Conservation (phyloP, 1,139 yeast genomes). For the Taphrina confusa region DNA sequence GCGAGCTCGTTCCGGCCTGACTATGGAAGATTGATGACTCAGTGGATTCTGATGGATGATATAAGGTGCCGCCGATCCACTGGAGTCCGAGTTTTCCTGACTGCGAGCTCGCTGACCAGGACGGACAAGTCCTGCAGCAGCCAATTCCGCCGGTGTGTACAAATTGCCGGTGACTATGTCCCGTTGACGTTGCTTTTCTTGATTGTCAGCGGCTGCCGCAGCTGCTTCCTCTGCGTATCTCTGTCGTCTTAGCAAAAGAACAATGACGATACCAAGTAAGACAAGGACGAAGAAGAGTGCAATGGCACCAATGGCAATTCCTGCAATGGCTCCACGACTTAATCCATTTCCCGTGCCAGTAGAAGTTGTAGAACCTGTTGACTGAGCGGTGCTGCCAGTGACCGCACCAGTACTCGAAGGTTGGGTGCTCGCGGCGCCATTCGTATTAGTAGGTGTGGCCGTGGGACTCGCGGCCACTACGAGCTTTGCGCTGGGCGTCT, state of each 20-base stretch:
- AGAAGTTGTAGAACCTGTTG: background rate
- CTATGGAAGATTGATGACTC: constrained; percentile 3
- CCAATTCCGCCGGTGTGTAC: constrained; percentile 4
- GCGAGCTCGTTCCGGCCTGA: constrained; percentile 3
- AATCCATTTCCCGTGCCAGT: constrained; percentile 1
- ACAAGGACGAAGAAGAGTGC: constrained; percentile 27
- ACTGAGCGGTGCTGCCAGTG: background rate
- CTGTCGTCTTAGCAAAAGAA: background rate
- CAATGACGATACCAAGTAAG: constrained; percentile 6
- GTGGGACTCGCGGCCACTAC: constrained; percentile 4
- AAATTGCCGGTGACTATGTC: constrained; percentile 2
- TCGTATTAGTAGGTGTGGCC: background rate
- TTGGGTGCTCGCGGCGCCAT: background rate
- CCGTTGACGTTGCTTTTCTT: constrained; percentile 8
- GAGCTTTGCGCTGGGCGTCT: constrained; percentile 15
- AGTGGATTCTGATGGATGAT: constrained; percentile 3
- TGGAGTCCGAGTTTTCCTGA: constrained; percentile 11
- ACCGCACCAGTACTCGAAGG: background rate
- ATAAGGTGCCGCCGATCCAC: constrained; percentile 3
- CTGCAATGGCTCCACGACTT: constrained; percentile 22
- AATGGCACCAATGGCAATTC: constrained; percentile 28
- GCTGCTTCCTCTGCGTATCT: constrained; percentile 17
- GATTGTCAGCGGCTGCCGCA: constrained; percentile 7
- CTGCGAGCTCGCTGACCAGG: background rate
- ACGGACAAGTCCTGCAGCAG: background rate